Evolutionary conservation across 805 yeast genomes (phyloP).

Genomic region (Kluyveromyces dobzhanskii): DNA sequence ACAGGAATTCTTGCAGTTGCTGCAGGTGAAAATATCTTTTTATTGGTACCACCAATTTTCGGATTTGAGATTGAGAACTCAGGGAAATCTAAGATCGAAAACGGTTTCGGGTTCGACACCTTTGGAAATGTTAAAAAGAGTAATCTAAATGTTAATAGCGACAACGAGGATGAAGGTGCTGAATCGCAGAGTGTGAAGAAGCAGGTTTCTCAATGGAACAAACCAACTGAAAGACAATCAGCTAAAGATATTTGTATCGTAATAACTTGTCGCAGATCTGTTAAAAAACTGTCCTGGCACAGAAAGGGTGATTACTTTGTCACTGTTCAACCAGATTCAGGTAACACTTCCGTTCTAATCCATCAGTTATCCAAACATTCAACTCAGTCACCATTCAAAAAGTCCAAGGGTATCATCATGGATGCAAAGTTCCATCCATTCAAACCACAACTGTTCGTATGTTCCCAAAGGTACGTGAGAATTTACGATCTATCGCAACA

Average conservation of each 20-base stretch:
- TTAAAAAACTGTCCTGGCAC: constrained; percentile 89
- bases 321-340: constrained; percentile 91
- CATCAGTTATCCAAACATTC: constrained; percentile 92
- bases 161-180: constrained; percentile 34
- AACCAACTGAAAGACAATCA: constrained; percentile 58
- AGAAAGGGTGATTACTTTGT: constrained; percentile 95
- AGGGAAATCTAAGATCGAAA: constrained; percentile 70
- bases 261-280: constrained; percentile 53
- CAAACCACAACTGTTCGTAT: constrained; percentile 87
- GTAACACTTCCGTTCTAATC: constrained; percentile 79
- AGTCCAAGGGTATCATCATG: constrained; percentile 88
- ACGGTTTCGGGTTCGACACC: constrained; percentile 83
- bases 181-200: constrained; percentile 33
- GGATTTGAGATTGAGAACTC: constrained; percentile 80
- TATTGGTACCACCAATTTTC: constrained; percentile 84
- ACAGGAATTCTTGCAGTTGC: constrained; percentile 78
- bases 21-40: constrained; percentile 70
- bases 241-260: constrained; percentile 65
- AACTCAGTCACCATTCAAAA: constrained; percentile 91
- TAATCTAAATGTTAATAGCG: constrained; percentile 31
- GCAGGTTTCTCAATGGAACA: constrained; percentile 72
- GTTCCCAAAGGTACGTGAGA: constrained; percentile 87
- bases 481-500: constrained; percentile 88
- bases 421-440: constrained; percentile 97
- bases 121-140: constrained; percentile 46